phyloP scores from a whole-genome alignment of 1,284 basidiomycete genomes.

The Mycosarcoma maydis region DNA sequence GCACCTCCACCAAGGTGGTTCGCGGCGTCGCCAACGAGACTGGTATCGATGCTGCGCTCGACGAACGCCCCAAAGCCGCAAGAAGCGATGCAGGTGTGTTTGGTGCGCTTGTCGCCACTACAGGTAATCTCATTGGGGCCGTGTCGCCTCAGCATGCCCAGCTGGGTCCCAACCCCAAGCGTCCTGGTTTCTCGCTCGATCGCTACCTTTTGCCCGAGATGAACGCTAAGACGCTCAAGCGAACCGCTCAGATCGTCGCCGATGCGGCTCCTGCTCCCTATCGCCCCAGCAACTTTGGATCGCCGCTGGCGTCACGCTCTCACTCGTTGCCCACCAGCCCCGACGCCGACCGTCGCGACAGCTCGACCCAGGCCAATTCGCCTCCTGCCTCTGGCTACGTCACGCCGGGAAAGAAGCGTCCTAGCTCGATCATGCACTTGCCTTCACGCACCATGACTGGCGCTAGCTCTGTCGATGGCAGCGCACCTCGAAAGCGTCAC shows the following conservation, averaged over 20 bases:
- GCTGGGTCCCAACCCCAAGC: slow-evolving; percentile 75
- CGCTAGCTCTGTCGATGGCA: slow-evolving; percentile 32
- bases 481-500: slow-evolving; percentile 15
- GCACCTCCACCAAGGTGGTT: slow-evolving; percentile 45
- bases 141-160: slow-evolving; percentile 64
- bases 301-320: slow-evolving; percentile 34
- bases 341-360: slow-evolving; percentile 20
- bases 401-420: slow-evolving; percentile 44
- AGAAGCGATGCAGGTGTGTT: slow-evolving; percentile 76
- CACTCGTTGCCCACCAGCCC: slow-evolving; percentile 48
- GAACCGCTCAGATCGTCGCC: slow-evolving; percentile 64
- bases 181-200: slow-evolving; percentile 76
- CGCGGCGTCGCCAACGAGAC: slow-evolving; percentile 59
- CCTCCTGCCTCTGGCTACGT: slow-evolving; percentile 26
- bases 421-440: slow-evolving; percentile 46
- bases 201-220: slow-evolving; percentile 70
- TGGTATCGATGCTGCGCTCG: slow-evolving; percentile 57
- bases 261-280: slow-evolving; percentile 56
- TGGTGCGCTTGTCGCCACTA: slow-evolving; percentile 78
- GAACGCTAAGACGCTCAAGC: slow-evolving; percentile 64
- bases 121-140: slow-evolving; percentile 71
- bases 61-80: slow-evolving; percentile 71
- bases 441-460: slow-evolving; percentile 41
- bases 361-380: slow-evolving; percentile 43
- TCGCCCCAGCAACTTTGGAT: slow-evolving; percentile 32